phyloP scores from a whole-genome alignment of 75 land plant species.

The Chamaecyparis obtusa region DNA sequence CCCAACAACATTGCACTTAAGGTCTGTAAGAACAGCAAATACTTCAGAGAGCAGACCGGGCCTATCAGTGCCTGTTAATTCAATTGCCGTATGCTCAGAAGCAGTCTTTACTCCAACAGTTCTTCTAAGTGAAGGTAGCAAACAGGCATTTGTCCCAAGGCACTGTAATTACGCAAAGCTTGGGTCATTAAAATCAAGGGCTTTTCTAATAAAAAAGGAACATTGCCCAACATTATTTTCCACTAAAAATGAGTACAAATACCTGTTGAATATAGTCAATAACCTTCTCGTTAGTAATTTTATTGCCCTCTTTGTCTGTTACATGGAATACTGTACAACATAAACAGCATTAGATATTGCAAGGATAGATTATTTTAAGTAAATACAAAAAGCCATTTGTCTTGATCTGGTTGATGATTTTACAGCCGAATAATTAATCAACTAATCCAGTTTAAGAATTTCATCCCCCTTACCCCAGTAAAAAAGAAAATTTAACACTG shows the following conservation, averaged over 20 bases:
- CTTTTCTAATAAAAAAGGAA: not conserved
- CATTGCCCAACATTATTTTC: not conserved
- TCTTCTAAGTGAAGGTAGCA: conserved; percentile 36
- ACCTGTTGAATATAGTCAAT: conserved; percentile 74
- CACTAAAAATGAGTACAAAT: not conserved
- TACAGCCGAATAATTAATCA: not conserved
- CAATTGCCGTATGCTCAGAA: conserved; percentile 69
- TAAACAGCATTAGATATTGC: not conserved
- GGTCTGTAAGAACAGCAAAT: conserved; percentile 73
- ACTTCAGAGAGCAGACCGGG: conserved; percentile 92
- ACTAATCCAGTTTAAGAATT: not conserved
- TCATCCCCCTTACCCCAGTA: too few species aligned
- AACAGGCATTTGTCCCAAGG: conserved; percentile 7
- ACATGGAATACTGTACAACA: conserved; percentile 78
- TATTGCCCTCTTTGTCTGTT: conserved; percentile 65
- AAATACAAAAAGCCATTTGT: not conserved
- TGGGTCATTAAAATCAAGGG: not conserved
- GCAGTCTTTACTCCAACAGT: conserved; percentile 64
- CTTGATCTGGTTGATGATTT: not conserved
- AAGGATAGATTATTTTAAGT: not conserved
- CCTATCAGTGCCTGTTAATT: conserved; percentile 79
- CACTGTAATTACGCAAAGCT: conserved; percentile 9
- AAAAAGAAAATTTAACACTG: not conserved
- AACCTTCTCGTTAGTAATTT: conserved; percentile 51
- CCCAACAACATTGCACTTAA: conserved; percentile 73